Conservation (phyloP, 495 filamentous ascomycete genomes). For the Xanthoparmelia taractica region DNA sequence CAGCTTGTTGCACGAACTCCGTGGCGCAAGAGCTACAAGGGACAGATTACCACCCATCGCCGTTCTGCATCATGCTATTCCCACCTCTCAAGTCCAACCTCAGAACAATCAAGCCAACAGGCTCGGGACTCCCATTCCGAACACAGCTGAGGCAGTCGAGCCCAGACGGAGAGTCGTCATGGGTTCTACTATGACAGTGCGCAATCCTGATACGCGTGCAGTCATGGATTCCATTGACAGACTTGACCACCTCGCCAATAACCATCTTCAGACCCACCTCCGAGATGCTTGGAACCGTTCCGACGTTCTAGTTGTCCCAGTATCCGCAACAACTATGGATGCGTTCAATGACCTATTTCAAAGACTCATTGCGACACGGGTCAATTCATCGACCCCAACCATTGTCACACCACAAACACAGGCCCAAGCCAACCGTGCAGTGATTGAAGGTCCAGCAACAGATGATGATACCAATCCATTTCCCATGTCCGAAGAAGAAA, state of each 20-base stretch:
- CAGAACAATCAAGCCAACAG: neutral
- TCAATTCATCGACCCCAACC: neutral
- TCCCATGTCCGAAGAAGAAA: neutral
- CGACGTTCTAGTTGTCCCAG: neutral
- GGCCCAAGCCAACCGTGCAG: neutral
- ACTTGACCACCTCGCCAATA: neutral
- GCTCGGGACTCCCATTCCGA: neutral
- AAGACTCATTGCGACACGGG: neutral
- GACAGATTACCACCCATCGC: neutral
- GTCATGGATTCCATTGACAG: neutral
- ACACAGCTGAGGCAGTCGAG: neutral
- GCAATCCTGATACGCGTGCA: neutral
- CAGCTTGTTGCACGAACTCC: neutral
- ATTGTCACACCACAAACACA: neutral
- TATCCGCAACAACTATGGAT: neutral
- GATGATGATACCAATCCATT: neutral
- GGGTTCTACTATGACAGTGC: no score
- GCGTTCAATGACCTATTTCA: neutral
- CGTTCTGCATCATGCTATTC: neutral
- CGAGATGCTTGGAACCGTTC: neutral
- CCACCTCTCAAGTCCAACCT: neutral
- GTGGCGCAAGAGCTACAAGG: neutral
- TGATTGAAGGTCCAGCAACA: neutral
- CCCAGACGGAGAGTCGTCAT: neutral
- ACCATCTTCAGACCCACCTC: neutral